Percentiles rank a stretch among this genome's conserved stretches.
Evolutionary conservation across 2,329 filamentous ascomycete species (phyloP).

Genomic region (Phoma sp.): DNA sequence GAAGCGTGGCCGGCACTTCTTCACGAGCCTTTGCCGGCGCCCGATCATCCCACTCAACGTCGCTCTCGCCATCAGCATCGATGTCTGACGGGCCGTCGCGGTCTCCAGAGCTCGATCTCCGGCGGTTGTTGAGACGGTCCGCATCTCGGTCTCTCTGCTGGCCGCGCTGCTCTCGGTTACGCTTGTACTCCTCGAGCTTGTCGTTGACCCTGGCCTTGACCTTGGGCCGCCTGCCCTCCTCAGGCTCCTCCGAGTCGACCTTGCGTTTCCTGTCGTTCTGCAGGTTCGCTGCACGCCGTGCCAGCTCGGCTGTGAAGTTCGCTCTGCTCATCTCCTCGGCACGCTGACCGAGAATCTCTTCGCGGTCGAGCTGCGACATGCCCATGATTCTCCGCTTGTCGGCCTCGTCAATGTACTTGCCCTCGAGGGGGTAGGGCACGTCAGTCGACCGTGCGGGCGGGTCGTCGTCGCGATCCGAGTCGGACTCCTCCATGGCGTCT

Average conservation of each 20-base stretch:
- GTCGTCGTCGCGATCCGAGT: conserved; percentile 55
- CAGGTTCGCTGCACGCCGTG: conserved; percentile 74
- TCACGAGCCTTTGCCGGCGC: conserved; percentile 62
- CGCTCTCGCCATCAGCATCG: conserved; percentile 72
- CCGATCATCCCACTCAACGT: conserved; percentile 75
- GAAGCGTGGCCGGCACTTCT: conserved; percentile 72
- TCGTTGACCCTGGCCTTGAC: conserved; percentile 66
- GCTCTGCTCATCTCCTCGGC: conserved; percentile 81
- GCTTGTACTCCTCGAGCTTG: conserved; percentile 70
- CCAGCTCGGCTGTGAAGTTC: conserved; percentile 81
- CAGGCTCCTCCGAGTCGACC: conserved; percentile 76
- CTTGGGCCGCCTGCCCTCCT: conserved; percentile 67
- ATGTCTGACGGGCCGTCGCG: conserved; percentile 59
- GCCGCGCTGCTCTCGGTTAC: conserved; percentile 64
- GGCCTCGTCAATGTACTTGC: conserved; percentile 69
- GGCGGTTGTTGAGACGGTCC: conserved; percentile 55
- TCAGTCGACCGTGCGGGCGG: conserved; percentile 62
- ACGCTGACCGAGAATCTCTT: conserved; percentile 87
- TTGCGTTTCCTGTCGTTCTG: conserved; percentile 73
- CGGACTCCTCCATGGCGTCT: conserved; percentile 85
- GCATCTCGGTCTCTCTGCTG: conserved; percentile 60
- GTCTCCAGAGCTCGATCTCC: conserved; percentile 51
- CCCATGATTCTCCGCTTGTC: conserved; percentile 71
- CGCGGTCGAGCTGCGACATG: conserved; percentile 88
- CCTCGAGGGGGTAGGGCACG: conserved; percentile 82